phyloP scores from a whole-genome alignment of 495 filamentous ascomycete genomes.

The Penicilliopsis zonata region DNA sequence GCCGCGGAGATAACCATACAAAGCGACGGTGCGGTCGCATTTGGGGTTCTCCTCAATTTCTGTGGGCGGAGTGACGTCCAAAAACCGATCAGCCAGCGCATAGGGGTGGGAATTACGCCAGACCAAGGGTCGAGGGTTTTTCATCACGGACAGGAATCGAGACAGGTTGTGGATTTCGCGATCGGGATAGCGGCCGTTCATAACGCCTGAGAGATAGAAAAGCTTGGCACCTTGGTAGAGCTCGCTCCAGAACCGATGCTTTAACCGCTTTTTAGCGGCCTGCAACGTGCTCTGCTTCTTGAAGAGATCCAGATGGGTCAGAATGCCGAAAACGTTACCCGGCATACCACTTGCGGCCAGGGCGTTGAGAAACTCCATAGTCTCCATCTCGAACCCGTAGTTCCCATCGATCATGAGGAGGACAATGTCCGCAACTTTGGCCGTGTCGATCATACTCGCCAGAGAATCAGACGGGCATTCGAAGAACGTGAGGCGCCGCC shows the following conservation, averaged over 20 bases:
- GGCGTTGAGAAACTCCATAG: constrained; percentile 96
- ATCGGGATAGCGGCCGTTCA: constrained; percentile 94
- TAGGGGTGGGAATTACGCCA: constrained; percentile 97
- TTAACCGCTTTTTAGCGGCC: constrained; percentile 87
- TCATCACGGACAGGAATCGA: constrained; percentile 94
- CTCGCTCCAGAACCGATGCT: constrained; percentile 93
- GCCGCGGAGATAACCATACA: constrained; percentile 92
- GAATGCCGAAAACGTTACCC: constrained; percentile 92
- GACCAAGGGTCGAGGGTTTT: constrained; percentile 89
- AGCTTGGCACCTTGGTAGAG: constrained; percentile 93
- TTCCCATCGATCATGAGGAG: constrained; percentile 97
- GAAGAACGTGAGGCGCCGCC: constrained; percentile 82
- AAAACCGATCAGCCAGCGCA: constrained; percentile 80
- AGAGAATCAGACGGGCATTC: constrained; percentile 92
- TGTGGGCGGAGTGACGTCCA: constrained; percentile 88
- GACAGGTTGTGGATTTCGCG: constrained; percentile 92
- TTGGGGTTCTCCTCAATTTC: constrained; percentile 76
- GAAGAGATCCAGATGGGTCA: constrained; percentile 94
- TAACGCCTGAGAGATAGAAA: constrained; percentile 89
- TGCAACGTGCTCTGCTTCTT: constrained; percentile 79
- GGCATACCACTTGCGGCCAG: constrained; percentile 88
- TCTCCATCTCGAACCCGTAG: constrained; percentile 99
- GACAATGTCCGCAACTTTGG: constrained; percentile 94
- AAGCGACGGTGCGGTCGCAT: constrained; percentile 77
- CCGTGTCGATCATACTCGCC: constrained; percentile 87